Conservation (phyloP, 352 stramenopile species). For the Ophiocytium majus region DNA sequence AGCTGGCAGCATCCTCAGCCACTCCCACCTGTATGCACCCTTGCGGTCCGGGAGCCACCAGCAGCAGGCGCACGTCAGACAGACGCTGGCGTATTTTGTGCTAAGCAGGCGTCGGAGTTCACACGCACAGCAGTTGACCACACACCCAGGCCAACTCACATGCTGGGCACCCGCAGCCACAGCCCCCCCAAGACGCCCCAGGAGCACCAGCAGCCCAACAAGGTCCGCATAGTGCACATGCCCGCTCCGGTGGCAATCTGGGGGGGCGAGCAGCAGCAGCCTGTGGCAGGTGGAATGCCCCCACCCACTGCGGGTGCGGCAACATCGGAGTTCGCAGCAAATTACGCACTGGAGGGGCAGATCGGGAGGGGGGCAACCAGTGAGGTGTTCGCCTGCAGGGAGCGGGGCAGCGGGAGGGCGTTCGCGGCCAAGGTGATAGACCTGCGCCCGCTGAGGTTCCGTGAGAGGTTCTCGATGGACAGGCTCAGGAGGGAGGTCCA, state of each 20-base stretch:
- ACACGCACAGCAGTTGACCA: no score
- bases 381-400: slow-evolving; percentile 49
- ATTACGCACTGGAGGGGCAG: neutral
- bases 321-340: neutral
- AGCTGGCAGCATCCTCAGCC: no score
- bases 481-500: slow-evolving; percentile 60
- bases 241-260: neutral
- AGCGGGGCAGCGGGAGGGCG: slow-evolving; percentile 36
- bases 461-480: slow-evolving; percentile 59
- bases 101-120: no score
- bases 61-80: no score
- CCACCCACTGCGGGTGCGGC: neutral
- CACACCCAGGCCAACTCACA: no score
- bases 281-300: neutral
- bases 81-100: no score
- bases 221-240: slow-evolving; percentile 16
- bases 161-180: no score
- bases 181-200: no score
- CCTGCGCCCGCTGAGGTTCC: slow-evolving; percentile 61
- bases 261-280: neutral
- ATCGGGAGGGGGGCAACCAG: slow-evolving; percentile 56
- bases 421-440: slow-evolving; percentile 64
- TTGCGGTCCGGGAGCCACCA: no score
- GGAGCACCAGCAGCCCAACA: slow-evolving; percentile 7
- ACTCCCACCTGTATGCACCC: no score